Base-by-base conservation (phyloP, 257 asterid genomes). In the Parsonsia alboflavescens region DNA sequence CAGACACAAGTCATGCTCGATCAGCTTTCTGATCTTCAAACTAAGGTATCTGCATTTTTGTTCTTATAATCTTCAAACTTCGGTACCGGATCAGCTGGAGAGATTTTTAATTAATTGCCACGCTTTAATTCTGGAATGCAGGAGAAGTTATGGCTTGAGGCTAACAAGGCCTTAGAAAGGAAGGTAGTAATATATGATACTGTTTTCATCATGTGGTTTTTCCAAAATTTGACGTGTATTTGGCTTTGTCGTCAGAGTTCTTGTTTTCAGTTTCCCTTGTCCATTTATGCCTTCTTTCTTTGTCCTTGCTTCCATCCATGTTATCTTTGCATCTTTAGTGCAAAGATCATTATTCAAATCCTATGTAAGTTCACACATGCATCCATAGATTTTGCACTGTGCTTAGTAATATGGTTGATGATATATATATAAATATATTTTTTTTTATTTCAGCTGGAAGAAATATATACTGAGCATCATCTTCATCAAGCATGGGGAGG, bases 1-100 rank as follows among this genome's bases (percentile, higher is more conserved):
- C 91, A 93, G 98, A 91, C 97, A 62, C 98, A 91, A 75, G 80
- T 76, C 52, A 90, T 93, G 97, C 89, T 93, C 15, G 98, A 93
- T 82, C 91, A 90, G 85, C 97, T 93, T 28, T 78, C 96, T 75
- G 98, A 93, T 84, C 97, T 93, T 83, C 96, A 91, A 80, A 78
- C 91, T 48, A 91, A 93, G 98, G 98, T 93, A 86, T 52, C 65
- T 45, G 16, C 67, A 76, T 71, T 52, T 24, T 22, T 53, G 50
- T 75, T 16, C 17, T 6, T 0, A n/a, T n/a, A 33, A 33, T 33
- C 1, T 33, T 33, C 39, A 33, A 1, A 33, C 3, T 33, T 33
- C 1, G 39, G 39, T 33, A 33, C 3, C 1, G 39, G 39, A 33
- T 3, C 39, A 1, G 39, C 39, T 33, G 39, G 39, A 33, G 39